These are phyloP conservation scores for Leptographium wingfieldii DNA, from an alignment of 2,329 filamentous ascomycete species.

Conservation along the genomic window DNA sequence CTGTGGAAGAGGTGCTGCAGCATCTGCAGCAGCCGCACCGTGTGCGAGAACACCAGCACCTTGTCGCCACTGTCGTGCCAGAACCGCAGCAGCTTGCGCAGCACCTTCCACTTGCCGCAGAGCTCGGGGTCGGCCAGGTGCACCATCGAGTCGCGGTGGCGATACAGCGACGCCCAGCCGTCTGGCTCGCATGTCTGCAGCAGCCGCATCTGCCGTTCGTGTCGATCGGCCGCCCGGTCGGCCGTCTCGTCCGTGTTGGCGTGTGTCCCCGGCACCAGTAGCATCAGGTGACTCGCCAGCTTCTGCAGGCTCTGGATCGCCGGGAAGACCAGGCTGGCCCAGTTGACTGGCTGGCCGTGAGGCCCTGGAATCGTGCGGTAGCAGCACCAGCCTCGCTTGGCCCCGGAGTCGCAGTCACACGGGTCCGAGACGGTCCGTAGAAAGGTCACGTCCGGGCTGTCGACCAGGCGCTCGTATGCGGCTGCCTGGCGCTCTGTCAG, in stretches of 20 bases:
- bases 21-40: slow-evolving; percentile 72
- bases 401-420: slow-evolving; percentile 59
- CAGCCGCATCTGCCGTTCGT: slow-evolving; percentile 57
- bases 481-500: slow-evolving; percentile 68
- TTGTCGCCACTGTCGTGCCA: slow-evolving; percentile 90
- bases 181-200: slow-evolving; percentile 65
- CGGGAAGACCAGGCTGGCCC: slow-evolving; percentile 74
- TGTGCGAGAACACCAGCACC: slow-evolving; percentile 90
- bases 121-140: slow-evolving; percentile 79
- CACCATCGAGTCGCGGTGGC: slow-evolving; percentile 62
- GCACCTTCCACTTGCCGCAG: slow-evolving; percentile 92
- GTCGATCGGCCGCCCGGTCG: too few relatives aligned
- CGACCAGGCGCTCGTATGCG: slow-evolving; percentile 75
- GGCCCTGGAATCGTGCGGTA: slow-evolving; percentile 45
- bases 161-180: slow-evolving; percentile 61
- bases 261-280: slow-evolving; percentile 52
- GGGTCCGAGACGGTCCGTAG: slow-evolving; percentile 55
- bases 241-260: background rate
- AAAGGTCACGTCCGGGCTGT: slow-evolving; percentile 53
- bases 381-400: slow-evolving; percentile 75
- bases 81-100: slow-evolving; percentile 74
- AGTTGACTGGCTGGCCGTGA: slow-evolving; percentile 28
- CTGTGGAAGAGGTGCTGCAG: slow-evolving; percentile 75
- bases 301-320: slow-evolving; percentile 74
- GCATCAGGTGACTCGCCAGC: slow-evolving; percentile 81